Base-by-base conservation (phyloP, 1,139 yeast genomes). In the Ogataea hybrid region DNA sequence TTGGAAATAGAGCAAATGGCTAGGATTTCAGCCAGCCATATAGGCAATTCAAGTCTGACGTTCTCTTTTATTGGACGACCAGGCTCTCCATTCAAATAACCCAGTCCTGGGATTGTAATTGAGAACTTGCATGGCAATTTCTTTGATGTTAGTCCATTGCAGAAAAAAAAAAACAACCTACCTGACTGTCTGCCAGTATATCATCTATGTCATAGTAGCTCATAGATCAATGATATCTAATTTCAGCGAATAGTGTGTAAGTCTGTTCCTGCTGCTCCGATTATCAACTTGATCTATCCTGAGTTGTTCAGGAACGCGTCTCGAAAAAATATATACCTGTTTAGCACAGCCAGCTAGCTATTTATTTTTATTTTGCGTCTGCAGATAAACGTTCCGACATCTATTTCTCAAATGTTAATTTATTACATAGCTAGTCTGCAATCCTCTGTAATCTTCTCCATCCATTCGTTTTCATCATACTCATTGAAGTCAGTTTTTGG, bases 121-220 rank as follows among this genome's bases (percentile, higher is more conserved):
- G 84, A 83, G 68, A 89, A 88, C 41, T 74, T 76, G 54, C 92
- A 81, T 0, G 96, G 96, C 5, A 89, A 68, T 57, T 81, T 82
- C 67, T 84, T n/a, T 12, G 8, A 15, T 30, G 51, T 47, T 44
- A 50, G 54, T 34, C 39, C n/a, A 21, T 10, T n/a, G 8, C 32
- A 12, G 10, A 8, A 18, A 28, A 9, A 18, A 18, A 1, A 20
- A 7, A 14, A 8, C 12, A 7, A 57, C 72, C 20, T 51, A 70
- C 75, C 57, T 70, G 75, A 11, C 72, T 70, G 42, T 81, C 96
- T 0, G 96, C 81, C 28, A 88, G 71, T n/a, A 89, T 84, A 55
- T 88, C 97, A 55, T 89, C 96, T 5, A 90, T 70, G 58, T 85
- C 90, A 67, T 85, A 89, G 68, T 90, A 90, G 9, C 73, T 53